Evolutionary conservation across 345 rosid species (phyloP), one percentile per base, ranked within the genome.

Genomic region (Hibiscus trionum): DNA sequence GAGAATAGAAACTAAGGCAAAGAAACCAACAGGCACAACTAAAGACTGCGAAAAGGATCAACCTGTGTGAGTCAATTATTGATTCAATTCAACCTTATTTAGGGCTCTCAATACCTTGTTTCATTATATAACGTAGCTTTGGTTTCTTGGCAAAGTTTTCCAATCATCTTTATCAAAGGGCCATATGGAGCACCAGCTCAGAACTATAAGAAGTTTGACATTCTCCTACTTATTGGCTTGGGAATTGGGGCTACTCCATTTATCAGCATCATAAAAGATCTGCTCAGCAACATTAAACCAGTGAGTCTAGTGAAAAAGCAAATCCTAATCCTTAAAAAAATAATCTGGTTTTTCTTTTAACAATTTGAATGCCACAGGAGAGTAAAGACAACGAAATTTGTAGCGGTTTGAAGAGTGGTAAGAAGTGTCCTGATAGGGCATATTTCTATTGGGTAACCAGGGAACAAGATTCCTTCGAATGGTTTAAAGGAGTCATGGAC

Each of bases 401-500:
- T 44, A 15, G 53, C 33, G 11, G 14, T 27, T 3, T 29, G 42
- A 50, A 11, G 72, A 12, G 10, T 68, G 44, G 27, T 50, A 77
- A 75, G 70, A 88, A 80, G 77, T 82, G 80, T 69, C 96, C 99
- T 1, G 93, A 85, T 75, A 87, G 99, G 81, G 99, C 99, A 3
- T 92, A 95, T 59, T 95, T 95, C 62, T 92, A 89, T 71, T 95
- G 99, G 99, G 98, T 92, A 2, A 95, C 98, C 19, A 88, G 97
- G 77, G 99, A 95, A 77, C 99, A 95, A 84, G 82, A 86, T 70
- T 95, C 98, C 15, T 95, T 92, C 62, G 99, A 95, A 66, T 95
- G 99, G 99, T 95, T 95, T 64, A 95, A 92, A 78, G 99, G 98
- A 73, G 99, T 95, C 66, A 92, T 95, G 99, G 96, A 95, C 82